Conservation (phyloP, 2,329 filamentous ascomycete genomes). For the Dendryphion nanum region DNA sequence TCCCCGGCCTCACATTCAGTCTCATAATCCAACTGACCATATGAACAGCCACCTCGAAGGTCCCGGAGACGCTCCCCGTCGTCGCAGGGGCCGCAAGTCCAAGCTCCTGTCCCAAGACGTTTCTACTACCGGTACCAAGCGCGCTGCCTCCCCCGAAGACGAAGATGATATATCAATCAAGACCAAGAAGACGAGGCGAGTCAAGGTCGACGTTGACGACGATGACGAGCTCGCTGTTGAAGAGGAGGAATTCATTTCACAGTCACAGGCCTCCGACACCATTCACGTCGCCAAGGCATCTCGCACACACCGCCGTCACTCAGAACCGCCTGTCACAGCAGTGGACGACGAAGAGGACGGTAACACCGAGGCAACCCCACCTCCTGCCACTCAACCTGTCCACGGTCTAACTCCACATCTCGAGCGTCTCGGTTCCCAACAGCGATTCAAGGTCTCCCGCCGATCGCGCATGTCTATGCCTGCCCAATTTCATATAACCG, state of each 20-base stretch:
- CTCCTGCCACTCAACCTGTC: constrained; percentile 24
- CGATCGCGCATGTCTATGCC: constrained; percentile 36
- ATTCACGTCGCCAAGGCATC: constrained; percentile 13
- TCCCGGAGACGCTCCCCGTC: constrained; percentile 32
- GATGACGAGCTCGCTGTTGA: constrained; percentile 35
- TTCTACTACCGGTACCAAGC: constrained; percentile 22
- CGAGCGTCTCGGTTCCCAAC: constrained; percentile 24
- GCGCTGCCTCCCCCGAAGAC: constrained; percentile 24
- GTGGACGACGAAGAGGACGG: constrained; percentile 16
- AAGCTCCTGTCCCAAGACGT: constrained; percentile 17
- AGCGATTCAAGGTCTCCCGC: constrained; percentile 17
- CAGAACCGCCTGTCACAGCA: constrained; percentile 28
- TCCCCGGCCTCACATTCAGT: not conserved
- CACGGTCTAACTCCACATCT: constrained; percentile 34
- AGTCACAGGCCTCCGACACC: constrained; percentile 14
- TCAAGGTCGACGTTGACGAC: constrained; percentile 25
- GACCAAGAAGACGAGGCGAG: constrained; percentile 34
- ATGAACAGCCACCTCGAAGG: constrained; percentile 26
- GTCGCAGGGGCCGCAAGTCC: constrained; percentile 31
- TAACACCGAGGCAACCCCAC: constrained; percentile 10
- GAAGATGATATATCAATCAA: constrained; percentile 17
- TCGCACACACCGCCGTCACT: constrained; percentile 31
- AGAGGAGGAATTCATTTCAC: constrained; percentile 27
- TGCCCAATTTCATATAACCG: constrained; percentile 28
- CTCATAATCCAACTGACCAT: too few species aligned